Evolutionary conservation across 495 filamentous ascomycete species (phyloP), one percentile per base, ranked within the genome.

Genomic region (Peziza echinospora): DNA sequence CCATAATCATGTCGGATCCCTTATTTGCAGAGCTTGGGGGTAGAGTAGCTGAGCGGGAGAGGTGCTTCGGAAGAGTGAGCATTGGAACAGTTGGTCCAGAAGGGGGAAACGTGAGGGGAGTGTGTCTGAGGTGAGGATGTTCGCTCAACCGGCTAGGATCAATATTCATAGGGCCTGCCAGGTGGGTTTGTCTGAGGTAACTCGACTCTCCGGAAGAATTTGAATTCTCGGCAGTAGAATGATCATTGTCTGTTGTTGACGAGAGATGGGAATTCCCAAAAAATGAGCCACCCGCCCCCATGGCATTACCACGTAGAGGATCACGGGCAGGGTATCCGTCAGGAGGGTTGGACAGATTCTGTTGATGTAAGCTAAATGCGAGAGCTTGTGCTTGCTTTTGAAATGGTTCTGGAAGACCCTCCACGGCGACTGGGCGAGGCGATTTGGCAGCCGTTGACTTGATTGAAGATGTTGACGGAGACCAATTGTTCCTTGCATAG

Each of bases 321-420:
- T 48, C 55, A 49, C 62, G 55, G 48, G 63, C 49, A 58, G 48
- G 52, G 60, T 39, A 58, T 46, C 7, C 53, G 47, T 25, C 51
- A 55, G 30, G 52, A 48, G 45, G 46, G 61, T 60, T 48, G 61
- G 52, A 40, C 58, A 51, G n/a, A 47, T 58, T 28, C 67, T 69
- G 41, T 73, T 60, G 45, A 53, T 76, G 57, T 74, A 80, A 10
- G 58, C 60, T 19, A 30, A 64, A 62, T 22, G 65, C 64, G 51
- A 76, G 73, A 19, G 68, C 64, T 55, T 84, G 80, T 8, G 75
- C 69, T 54, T 82, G 80, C 44, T 70, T 71, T 45, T 72, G 65
- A 54, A 92, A 80, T 47, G 80, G 81, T n/a, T 79, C 73, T 2
- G 75, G 70, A 48, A 87, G 81, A 43, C 79, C 73, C 48, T 86